Base-by-base conservation (phyloP, 1,139 yeast species). In the Ogataea hybrid region DNA sequence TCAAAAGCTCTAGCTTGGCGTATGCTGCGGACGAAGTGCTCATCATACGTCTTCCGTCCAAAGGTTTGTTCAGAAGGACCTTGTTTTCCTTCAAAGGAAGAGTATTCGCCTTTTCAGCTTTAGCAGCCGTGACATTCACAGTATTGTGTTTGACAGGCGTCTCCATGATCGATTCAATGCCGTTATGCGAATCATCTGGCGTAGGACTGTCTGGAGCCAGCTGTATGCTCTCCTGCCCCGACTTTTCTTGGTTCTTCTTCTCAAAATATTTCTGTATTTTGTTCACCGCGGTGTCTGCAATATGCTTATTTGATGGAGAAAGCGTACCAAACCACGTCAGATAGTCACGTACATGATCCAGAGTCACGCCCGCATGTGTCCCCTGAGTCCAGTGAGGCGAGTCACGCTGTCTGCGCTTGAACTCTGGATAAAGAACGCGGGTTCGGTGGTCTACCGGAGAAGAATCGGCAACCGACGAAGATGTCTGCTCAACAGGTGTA, bases 381-480 rank as follows among this genome's bases (percentile, higher is more conserved):
- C 33, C 39, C 17, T 39, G 51, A 8, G 48, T 44, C 47, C 48
- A 47, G 36, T 41, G 35, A n/a, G 51, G 48, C 6, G 51, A 46
- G 31, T 44, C 48, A 4, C 44, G 40, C 34, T 47, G 51, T 37
- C 51, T 28, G 11, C 48, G 31, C 23, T 44, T 47, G 32, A 29
- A 32, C 11, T 47, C 44, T n/a, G 51, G 48, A 29, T 28, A 47
- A 32, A 47, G 37, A 16, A 44, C 51, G 5, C 44, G 35, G 12
- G 51, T 44, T 14, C 37, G 34, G 35, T 47, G 47, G 29, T 40
- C 42, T 2, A 41, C 33, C 8, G 51, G 48, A 6, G 48, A 47
- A 2, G 47, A 45, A 15, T 40, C 48, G 6, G 42, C 37, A 9
- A 30, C 28, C 14, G 35, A 18, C 5, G 18, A 25, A 4, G 37